Conservation (phyloP, 257 asterid species). For the Salvia hispanica region DNA sequence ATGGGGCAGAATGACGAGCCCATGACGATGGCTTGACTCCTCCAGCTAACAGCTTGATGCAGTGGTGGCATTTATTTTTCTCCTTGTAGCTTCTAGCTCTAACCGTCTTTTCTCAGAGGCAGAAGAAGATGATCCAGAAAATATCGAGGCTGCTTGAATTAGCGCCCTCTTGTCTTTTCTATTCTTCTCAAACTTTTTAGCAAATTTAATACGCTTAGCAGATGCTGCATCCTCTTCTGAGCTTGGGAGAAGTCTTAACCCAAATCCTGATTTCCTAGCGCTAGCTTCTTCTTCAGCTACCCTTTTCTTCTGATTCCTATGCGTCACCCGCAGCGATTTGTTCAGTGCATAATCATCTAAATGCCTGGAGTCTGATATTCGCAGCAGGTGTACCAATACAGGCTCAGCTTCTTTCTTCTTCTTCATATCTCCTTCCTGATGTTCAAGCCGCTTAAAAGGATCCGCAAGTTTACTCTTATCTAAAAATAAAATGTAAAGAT, state of each 20-base stretch:
- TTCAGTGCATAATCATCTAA: constrained; percentile 84
- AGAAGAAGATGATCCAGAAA: constrained; percentile 62
- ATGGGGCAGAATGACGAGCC: constrained; percentile 41
- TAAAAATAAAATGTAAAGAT: constrained; percentile 30
- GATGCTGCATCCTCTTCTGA: constrained; percentile 71
- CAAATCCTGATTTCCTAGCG: constrained; percentile 72
- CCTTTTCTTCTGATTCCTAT: constrained; percentile 83
- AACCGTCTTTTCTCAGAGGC: constrained; percentile 42
- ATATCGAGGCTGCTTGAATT: constrained; percentile 74
- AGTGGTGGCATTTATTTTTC: constrained; percentile 63
- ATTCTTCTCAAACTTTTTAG: constrained; percentile 64
- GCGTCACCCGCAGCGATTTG: constrained; percentile 69
- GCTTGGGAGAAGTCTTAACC: constrained; percentile 71
- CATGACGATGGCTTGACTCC: constrained; percentile 73
- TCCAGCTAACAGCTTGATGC: constrained; percentile 73
- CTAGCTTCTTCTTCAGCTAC: constrained; percentile 87
- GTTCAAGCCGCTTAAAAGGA: constrained; percentile 93
- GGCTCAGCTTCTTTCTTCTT: constrained; percentile 98
- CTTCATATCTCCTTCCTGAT: constrained; percentile 85
- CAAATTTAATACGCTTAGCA: constrained; percentile 69
- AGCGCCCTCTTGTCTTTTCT: constrained; percentile 77
- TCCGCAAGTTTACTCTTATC: constrained; percentile 76
- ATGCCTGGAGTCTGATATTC: constrained; percentile 80
- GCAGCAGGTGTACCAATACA: constrained; percentile 77
- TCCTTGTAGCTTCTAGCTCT: constrained; percentile 80